Percentiles rank a stretch among this genome's conserved stretches.
Conservation (phyloP, 2,329 filamentous ascomycete species). For the Xylaria sp. region DNA sequence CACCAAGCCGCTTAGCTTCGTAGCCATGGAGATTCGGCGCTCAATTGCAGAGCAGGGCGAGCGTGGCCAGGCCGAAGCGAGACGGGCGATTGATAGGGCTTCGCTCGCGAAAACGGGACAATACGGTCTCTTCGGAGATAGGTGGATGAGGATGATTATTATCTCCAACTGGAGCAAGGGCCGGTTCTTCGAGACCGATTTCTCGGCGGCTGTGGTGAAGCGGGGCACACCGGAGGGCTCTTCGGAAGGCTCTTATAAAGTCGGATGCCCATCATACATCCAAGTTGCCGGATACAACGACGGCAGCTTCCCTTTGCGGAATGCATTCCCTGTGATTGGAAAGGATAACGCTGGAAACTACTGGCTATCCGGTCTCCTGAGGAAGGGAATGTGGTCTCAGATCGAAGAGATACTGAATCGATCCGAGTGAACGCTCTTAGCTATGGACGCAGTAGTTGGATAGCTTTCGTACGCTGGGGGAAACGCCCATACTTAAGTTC, state of each 20-base stretch:
- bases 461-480: too few relatives aligned
- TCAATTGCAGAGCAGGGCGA: too few relatives aligned
- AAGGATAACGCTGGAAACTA: background rate
- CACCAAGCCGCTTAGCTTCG: too few relatives aligned
- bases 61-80: too few relatives aligned
- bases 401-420: background rate
- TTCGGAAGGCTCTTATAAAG: background rate
- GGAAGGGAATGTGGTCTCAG: background rate
- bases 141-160: background rate
- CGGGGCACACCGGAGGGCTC: background rate
- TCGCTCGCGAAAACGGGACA: too few relatives aligned
- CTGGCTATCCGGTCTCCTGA: background rate
- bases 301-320: background rate
- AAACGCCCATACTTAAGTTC: too few relatives aligned
- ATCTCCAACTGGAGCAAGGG: background rate
- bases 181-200: background rate
- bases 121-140: too few relatives aligned
- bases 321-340: background rate
- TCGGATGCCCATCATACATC: background rate
- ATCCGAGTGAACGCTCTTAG: background rate
- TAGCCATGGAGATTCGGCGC: too few relatives aligned
- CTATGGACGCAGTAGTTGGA: too few relatives aligned
- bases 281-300: background rate
- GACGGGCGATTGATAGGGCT: too few relatives aligned
- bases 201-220: background rate